phyloP scores from a whole-genome alignment of 192 early-diverging fungal species.

The Kickxella alabastrina region DNA sequence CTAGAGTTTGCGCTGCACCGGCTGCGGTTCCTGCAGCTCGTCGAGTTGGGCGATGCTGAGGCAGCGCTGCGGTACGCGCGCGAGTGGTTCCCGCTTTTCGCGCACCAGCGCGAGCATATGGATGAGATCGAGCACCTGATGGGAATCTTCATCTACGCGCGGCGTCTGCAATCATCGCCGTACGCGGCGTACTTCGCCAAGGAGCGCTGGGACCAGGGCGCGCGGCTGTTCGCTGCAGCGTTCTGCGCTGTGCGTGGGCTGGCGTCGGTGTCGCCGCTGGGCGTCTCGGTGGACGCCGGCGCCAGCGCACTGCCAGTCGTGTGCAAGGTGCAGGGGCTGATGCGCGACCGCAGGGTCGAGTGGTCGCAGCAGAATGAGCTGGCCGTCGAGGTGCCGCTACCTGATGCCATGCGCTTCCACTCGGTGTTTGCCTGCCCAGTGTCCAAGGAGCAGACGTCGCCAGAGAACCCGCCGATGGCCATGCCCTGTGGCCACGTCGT shows the following conservation, averaged over 20 bases:
- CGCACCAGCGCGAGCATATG: background rate
- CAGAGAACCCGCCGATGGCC: slow-evolving; percentile 97
- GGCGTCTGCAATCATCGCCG: slow-evolving; percentile 70
- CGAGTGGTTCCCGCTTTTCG: slow-evolving; percentile 63
- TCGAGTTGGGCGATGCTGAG: slow-evolving; percentile 42
- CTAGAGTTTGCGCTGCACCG: slow-evolving; percentile 90
- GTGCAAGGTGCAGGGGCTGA: slow-evolving; percentile 79
- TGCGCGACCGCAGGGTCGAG: slow-evolving; percentile 82
- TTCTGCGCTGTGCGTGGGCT: slow-evolving; percentile 35
- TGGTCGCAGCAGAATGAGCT: slow-evolving; percentile 92
- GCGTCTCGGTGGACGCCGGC: slow-evolving; percentile 65
- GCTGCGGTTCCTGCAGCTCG: slow-evolving; percentile 72
- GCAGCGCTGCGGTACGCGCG: slow-evolving; percentile 77
- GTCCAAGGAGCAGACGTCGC: slow-evolving; percentile 87
- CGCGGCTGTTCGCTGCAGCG: slow-evolving; percentile 14
- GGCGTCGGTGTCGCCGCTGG: slow-evolving; percentile 25
- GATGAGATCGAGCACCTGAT: slow-evolving; percentile 54
- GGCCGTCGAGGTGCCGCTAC: slow-evolving; percentile 87
- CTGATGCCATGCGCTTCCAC: slow-evolving; percentile 84
- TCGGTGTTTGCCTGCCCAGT: slow-evolving; percentile 97
- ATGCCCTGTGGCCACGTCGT: slow-evolving; percentile 96
- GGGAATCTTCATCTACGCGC: slow-evolving; percentile 51
- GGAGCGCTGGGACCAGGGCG: slow-evolving; percentile 38
- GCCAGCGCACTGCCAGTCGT: slow-evolving; percentile 87
- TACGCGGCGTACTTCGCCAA: slow-evolving; percentile 51